phyloP scores from a whole-genome alignment of 768 basidiomycete genomes.

The Dendrothele bispora region DNA sequence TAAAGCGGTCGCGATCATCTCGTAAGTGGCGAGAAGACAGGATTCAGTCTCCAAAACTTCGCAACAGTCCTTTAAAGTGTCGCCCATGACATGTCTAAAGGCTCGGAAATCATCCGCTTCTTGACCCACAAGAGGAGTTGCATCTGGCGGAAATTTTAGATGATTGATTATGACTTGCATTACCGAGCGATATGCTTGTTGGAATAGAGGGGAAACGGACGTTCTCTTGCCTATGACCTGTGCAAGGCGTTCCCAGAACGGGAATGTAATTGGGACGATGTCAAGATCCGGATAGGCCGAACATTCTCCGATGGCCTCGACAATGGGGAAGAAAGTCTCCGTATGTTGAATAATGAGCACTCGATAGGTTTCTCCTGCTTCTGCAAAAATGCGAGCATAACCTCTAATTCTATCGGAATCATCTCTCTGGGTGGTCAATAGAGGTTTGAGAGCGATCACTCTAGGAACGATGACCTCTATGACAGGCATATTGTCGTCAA shows the following conservation, averaged over 20 bases:
- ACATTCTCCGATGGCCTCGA: conserved; percentile 92
- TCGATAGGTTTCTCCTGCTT: conserved; percentile 96
- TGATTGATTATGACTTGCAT: conserved; percentile 87
- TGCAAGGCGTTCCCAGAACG: conserved; percentile 98
- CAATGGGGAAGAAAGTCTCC: conserved; percentile 91
- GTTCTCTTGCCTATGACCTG: conserved; percentile 80
- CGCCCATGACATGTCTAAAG: conserved; percentile 98
- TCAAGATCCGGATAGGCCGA: conserved; percentile 93
- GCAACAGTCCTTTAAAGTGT: conserved; percentile 98
- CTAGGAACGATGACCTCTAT: conserved; percentile 87
- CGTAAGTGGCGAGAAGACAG: conserved; percentile 80
- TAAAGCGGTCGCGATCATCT: conserved; percentile 75
- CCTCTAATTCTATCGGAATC: conserved; percentile 90
- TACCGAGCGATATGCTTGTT: conserved; percentile 80
- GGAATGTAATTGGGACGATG: conserved; percentile 95
- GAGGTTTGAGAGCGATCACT: conserved; percentile 71
- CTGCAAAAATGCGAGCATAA: conserved; percentile 89
- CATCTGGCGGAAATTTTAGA: conserved; percentile 86
- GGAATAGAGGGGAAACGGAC: conserved; percentile 71
- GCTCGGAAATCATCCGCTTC: conserved; percentile 92
- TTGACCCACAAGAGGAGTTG: conserved; percentile 63
- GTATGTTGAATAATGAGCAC: conserved; percentile 85
- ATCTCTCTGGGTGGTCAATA: conserved; percentile 58
- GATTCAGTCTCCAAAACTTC: conserved; percentile 84
- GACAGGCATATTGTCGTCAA: conserved; percentile 88